Percentiles rank a stretch among this genome's conserved stretches.
Conservation (phyloP, 495 filamentous ascomycete species). For the Tuber melanosporum region DNA sequence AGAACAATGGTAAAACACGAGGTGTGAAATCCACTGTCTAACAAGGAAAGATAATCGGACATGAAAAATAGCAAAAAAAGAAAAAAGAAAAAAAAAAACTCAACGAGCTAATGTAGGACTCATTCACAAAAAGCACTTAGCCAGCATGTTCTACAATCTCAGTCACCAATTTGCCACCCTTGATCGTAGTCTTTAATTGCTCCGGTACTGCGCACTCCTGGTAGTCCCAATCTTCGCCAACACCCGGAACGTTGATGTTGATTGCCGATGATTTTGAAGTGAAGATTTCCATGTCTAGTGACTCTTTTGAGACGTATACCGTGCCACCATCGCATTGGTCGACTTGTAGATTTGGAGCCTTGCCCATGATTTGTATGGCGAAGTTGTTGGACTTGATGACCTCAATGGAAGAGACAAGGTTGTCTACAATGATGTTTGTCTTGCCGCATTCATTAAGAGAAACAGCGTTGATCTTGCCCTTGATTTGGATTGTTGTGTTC, state of each 20-base stretch:
- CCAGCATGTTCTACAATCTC: constrained; percentile 46
- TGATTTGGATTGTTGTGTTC: constrained; percentile 80
- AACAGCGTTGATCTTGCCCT: constrained; percentile 89
- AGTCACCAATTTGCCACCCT: constrained; percentile 38
- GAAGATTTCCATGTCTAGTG: constrained; percentile 71
- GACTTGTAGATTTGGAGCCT: constrained; percentile 75
- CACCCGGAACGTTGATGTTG: constrained; percentile 70
- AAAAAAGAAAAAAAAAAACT: constrained; percentile 9
- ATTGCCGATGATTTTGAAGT: constrained; percentile 75
- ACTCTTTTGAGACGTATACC: constrained; percentile 75
- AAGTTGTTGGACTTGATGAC: constrained; percentile 91
- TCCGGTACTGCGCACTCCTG: constrained; percentile 78
- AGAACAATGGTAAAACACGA: constrained; percentile 6
- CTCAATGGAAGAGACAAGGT: constrained; percentile 82
- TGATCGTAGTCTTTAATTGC: constrained; percentile 51
- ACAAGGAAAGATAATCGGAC: background rate
- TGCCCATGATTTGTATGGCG: constrained; percentile 78
- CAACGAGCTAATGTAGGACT: constrained; percentile 9
- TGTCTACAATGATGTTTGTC: constrained; percentile 80
- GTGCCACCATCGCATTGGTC: constrained; percentile 90
- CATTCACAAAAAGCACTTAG: constrained; percentile 20
- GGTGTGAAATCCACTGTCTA: constrained; percentile 10
- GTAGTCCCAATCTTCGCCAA: constrained; percentile 62
- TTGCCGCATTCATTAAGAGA: constrained; percentile 82
- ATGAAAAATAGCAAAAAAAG: constrained; percentile 8